Conservation (phyloP, 208 protist genomes). For the Trypanosoma avium region DNA sequence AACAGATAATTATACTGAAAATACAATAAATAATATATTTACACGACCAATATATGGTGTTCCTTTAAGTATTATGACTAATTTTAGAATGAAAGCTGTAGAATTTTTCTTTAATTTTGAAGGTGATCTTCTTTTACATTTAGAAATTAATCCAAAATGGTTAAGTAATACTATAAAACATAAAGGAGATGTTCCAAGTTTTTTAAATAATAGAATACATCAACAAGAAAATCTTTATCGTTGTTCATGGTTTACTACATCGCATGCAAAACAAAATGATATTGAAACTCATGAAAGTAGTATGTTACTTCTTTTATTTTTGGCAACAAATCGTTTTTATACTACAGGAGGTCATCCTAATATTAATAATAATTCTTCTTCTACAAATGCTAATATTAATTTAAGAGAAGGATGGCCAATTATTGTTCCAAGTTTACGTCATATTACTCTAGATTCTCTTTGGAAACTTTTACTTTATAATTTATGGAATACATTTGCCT, state of each 20-base stretch:
- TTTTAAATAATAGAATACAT: background rate
- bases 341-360: background rate
- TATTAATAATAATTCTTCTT: background rate
- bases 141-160: slow-evolving; percentile 33
- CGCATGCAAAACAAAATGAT: slow-evolving; percentile 7
- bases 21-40: background rate
- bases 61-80: slow-evolving; percentile 7
- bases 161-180: background rate
- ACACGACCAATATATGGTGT: slow-evolving; percentile 22
- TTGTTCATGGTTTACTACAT: slow-evolving; percentile 36
- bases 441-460: slow-evolving; percentile 43
- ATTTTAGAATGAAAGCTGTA: slow-evolving; percentile 20
- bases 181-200: background rate
- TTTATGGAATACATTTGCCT: slow-evolving; percentile 40
- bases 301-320: slow-evolving; percentile 43
- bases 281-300: slow-evolving; percentile 16
- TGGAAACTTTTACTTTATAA: slow-evolving; percentile 58
- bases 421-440: slow-evolving; percentile 43
- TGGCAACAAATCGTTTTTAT: slow-evolving; percentile 13
- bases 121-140: slow-evolving; percentile 22
- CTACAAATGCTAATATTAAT: too few relatives aligned
- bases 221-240: slow-evolving; percentile 1
- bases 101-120: slow-evolving; percentile 28
- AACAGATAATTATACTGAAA: background rate
- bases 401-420: background rate